Conservation (phyloP, 208 protist genomes). For the Trichomonas gallinae region DNA sequence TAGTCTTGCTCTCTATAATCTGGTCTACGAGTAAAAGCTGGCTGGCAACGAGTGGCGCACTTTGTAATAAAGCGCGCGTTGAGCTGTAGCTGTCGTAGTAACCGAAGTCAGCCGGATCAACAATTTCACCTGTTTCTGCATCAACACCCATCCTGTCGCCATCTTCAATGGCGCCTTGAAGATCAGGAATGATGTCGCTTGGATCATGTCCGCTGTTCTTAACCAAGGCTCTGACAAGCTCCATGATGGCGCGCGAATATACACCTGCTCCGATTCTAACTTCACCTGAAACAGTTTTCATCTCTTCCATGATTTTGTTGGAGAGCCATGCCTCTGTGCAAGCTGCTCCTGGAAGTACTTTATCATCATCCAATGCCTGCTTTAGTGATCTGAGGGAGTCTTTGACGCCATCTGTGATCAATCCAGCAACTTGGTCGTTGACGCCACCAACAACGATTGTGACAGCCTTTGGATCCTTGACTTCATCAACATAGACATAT, state of each 20-base stretch:
- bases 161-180: conserved; percentile 59
- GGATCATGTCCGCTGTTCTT: not conserved
- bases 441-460: not conserved
- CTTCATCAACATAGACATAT: conserved; percentile 20
- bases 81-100: conserved; percentile 95
- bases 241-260: not conserved
- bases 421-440: not conserved
- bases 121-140: conserved; percentile 78
- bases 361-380: not conserved
- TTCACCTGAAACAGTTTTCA: not conserved
- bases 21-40: conserved; percentile 98
- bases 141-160: conserved; percentile 67
- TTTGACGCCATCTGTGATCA: not conserved
- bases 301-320: not conserved
- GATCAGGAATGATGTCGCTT: not conserved
- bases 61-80: conserved; percentile 81
- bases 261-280: not conserved
- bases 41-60: conserved; percentile 72
- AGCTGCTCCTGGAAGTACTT: not conserved
- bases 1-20: conserved; percentile 71
- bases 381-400: not conserved
- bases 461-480: not conserved
- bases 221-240: not conserved
- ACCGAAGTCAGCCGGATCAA: conserved; percentile 72
- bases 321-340: not conserved